Evolutionary conservation across 768 basidiomycete species (phyloP), one percentile per base, ranked within the genome.

Genomic region (Multifurca ochricompacta): DNA sequence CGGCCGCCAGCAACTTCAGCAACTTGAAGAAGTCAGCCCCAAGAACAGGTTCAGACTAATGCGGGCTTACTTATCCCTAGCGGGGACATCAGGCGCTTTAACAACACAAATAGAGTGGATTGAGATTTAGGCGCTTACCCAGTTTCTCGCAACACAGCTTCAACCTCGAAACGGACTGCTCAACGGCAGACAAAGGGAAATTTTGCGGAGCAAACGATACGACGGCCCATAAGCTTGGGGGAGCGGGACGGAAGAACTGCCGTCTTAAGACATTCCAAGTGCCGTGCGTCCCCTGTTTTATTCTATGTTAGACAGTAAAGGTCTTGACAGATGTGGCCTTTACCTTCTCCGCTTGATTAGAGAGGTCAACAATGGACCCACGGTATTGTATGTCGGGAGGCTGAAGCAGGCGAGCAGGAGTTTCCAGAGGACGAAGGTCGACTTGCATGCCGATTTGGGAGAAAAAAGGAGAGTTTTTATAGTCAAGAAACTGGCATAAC

Each of bases 211-310:
- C 58, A 23, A 59, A 51, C 6, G 58, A 59, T 10, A 59, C 58
- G 6, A 59, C 48, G 10, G 48, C 1, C 58, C 58, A 59, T 10
- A 51, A 11, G 23, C 54, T 45, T 4, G 23, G 44, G 3, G 37
- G 25, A 23, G 52, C 60, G 16, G 60, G 53, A 16, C 40, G 31
- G 27, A 43, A 48, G 34, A 61, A 61, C 3, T 31, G 30, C n/a
- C 49, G 52, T 11, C 57, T 48, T n/a, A 61, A 30, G 28, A 61
- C 46, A 18, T 61, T 61, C 60, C 60, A 61, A 1, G 48, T 5
- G 6, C 60, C 60, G 34, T 56, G 58, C 5, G 45, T 41, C 21
- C 47, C 54, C 32, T n/a, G 43, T 30, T 37, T 49, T 48, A 21
- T 21, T 30, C 28, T 31, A 32, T 19, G 27, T 52, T 39, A 32